Evolutionary conservation across 257 asterid species (phyloP), one percentile per base, ranked within the genome.

Genomic region (Ophiorrhiza pumila): DNA sequence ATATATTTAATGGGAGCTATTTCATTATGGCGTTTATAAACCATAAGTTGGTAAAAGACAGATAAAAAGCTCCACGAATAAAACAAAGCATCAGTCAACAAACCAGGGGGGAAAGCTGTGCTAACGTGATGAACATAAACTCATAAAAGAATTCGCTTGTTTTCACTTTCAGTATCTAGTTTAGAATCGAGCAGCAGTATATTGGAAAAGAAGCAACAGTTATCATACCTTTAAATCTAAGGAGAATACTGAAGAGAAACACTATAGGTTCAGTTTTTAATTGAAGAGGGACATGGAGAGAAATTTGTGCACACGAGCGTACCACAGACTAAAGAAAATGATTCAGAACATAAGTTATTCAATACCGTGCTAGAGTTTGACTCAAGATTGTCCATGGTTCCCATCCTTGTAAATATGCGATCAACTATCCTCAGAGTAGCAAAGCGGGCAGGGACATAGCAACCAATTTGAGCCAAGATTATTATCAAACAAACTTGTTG

Each of bases 381-480:
- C 83, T 94, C 99, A 61, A 94, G 90, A 46, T 83, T 83, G 81
- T 94, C 99, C 91, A 82, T 71, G 74, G 90, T 87, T 76, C 99
- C 99, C 99, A 94, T 94, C 84, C 99, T 83, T n/a, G 99, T 94
- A 72, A 94, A 94, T 77, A 94, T 92, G 73, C 95, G 96, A 80
- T 94, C 99, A 63, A 90, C 94, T 65, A 87, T 93, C 83, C 97
- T 84, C 43, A 88, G 63, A 70, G 96, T 91, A 66, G 97, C 93
- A 80, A 88, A 94, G 73, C 86, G 93, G 64, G 97, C 97, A 66
- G 99, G 99, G 72, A 94, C 87, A 71, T 91, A 94, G 81, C 99
- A 94, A 72, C 99, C 99, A 84, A 90, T 86, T 83, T 94, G 99
- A 72, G 99, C 99, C 45, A 94, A 96, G 85, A 94, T 91, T 88